phyloP scores from a whole-genome alignment of 108 stramenopile species.

The Nitzschia sp. region DNA sequence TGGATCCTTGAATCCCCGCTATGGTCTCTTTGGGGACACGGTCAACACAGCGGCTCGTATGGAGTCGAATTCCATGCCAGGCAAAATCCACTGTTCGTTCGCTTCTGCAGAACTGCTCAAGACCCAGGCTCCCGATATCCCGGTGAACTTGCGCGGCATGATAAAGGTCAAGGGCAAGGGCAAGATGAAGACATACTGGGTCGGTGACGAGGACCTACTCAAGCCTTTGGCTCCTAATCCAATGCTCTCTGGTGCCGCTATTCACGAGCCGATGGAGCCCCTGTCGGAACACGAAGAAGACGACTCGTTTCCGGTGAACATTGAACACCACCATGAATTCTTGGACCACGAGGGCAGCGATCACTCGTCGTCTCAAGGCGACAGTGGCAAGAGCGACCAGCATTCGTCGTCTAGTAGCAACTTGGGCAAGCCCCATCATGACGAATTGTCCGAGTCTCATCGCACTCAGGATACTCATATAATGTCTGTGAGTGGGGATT shows the following conservation, averaged over 20 bases:
- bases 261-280: neutral
- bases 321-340: neutral
- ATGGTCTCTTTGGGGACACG: constrained; percentile 63
- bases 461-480: neutral
- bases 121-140: constrained; percentile 18
- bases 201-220: neutral
- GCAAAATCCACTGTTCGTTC: constrained; percentile 52
- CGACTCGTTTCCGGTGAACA: neutral
- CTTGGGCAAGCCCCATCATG: neutral
- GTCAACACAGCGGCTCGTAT: constrained; percentile 60
- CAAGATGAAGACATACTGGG: constrained; percentile 18
- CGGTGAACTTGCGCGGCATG: constrained; percentile 9
- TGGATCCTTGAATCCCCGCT: constrained; percentile 60
- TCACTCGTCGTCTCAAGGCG: neutral
- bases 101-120: constrained; percentile 6
- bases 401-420: neutral
- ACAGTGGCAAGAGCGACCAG: neutral
- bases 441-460: neutral
- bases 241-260: no score
- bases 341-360: neutral
- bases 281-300: neutral
- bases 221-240: neutral
- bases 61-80: constrained; percentile 43
- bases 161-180: constrained; percentile 57
- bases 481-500: neutral